Conservation (phyloP, 306 rosid genomes). For the Lagenaria siceraria region DNA sequence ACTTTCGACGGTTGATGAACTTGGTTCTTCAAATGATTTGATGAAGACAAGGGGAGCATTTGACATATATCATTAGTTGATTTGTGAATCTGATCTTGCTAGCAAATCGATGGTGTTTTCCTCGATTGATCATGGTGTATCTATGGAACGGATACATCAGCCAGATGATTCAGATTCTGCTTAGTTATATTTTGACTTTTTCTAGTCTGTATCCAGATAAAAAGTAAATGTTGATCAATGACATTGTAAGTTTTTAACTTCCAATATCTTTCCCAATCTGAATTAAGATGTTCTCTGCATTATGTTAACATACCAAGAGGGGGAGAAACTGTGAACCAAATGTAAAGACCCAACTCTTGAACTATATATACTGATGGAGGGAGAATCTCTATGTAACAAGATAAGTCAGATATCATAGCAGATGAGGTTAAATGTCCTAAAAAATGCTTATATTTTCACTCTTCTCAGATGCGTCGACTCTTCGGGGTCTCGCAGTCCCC, state of each 20-base stretch:
- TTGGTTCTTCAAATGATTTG: not conserved
- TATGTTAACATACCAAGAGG: not conserved
- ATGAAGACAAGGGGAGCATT: not conserved
- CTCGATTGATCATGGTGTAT: no score
- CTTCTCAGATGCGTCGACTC: slow-evolving; percentile 31
- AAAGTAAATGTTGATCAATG: not conserved
- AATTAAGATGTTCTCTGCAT: not conserved
- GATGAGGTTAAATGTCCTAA: not conserved
- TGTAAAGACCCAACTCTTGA: not conserved
- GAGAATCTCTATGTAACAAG: not conserved
- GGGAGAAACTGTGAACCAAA: not conserved
- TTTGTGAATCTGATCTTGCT: not conserved
- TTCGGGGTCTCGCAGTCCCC: slow-evolving; percentile 59
- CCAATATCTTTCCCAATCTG: not conserved
- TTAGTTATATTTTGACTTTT: not conserved
- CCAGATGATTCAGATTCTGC: not conserved
- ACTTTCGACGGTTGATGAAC: not conserved
- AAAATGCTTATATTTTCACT: slow-evolving; percentile 4
- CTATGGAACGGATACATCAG: not conserved
- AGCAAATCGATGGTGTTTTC: not conserved
- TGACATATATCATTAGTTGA: not conserved
- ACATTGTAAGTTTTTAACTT: not conserved
- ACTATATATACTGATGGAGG: not conserved
- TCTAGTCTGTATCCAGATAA: not conserved
- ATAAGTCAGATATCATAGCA: not conserved